Conservation (phyloP, 164 flowering plant genomes). For the Vitis amurensis region DNA sequence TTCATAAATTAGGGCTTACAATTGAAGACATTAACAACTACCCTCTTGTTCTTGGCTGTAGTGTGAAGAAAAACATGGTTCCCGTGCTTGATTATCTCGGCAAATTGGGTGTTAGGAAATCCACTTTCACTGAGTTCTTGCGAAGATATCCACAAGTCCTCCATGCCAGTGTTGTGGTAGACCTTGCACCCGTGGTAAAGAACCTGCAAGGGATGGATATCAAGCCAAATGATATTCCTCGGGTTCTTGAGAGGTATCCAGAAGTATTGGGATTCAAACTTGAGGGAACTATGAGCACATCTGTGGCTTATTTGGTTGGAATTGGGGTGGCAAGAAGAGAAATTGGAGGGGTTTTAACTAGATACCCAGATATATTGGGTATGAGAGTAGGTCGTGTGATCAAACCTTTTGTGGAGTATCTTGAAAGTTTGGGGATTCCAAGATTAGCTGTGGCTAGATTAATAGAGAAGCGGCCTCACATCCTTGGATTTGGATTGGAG, state of each 20-base stretch:
- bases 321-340: conserved; percentile 95
- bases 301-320: conserved; percentile 93
- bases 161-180: conserved; percentile 91
- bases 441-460: conserved; percentile 77
- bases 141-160: conserved; percentile 92
- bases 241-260: conserved; percentile 83
- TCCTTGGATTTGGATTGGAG: conserved; percentile 78
- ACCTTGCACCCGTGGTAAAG: conserved; percentile 88
- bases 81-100: conserved; percentile 97
- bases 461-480: conserved; percentile 82
- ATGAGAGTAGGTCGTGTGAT: conserved; percentile 91
- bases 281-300: conserved; percentile 98
- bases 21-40: conserved; percentile 88
- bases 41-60: conserved; percentile 94
- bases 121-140: conserved; percentile 71
- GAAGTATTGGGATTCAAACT: conserved; percentile 93
- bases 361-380: conserved; percentile 83
- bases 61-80: conserved; percentile 95
- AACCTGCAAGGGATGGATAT: conserved; percentile 92
- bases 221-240: conserved; percentile 71
- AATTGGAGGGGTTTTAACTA: conserved; percentile 68
- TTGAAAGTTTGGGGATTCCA: conserved; percentile 75
- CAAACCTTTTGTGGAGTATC: conserved; percentile 90
- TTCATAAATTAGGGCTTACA: conserved; percentile 78
- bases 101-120: conserved; percentile 78